Base-by-base conservation (phyloP, 1,284 basidiomycete species). In the Cryptococcus wingfieldii region DNA sequence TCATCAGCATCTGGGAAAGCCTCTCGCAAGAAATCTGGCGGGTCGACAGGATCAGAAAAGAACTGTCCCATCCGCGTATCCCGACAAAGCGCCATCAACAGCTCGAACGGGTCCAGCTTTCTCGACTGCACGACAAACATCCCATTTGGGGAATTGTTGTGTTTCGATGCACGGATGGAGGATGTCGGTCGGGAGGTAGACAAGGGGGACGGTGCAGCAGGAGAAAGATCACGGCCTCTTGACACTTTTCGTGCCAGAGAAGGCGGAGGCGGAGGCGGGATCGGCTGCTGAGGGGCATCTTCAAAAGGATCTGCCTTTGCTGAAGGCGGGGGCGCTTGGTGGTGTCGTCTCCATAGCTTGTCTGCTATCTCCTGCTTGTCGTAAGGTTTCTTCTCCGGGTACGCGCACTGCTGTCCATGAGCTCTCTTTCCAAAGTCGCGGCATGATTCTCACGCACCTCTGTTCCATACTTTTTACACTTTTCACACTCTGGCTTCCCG, bases 11-110 rank as follows among this genome's bases (percentile, higher is more conserved):
- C 55, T 1, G 67, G 64, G 44, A 71, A 74, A 9, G 60, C 58
- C 1, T 57, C 53, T 16, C 55, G 56, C n/a, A 74, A 56, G 31
- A 72, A 74, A 16, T 70, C 66, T 31, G 71, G 71, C 28, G 70
- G 65, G 14, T 63, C 56, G 14, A 63, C 41, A 8, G 67, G 66
- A 27, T 64, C 63, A 39, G 60, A 59, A 50, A 66, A 74, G 58
- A 66, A 74, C 18, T 57, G 54, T 8, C 69, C 68, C 71, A 74
- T 71, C 46, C 64, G 60, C 5, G 71, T 74, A 47, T 62, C 61
- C 47, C 69, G 56, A 52, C 66, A 68, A 25, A 71, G 52, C 3
- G 71, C 70, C 49, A 67, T 60, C 25, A 73, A 57, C 27, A 65
- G 54, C 25, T 73, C 69, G 14, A 71, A 59, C 1, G 63, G 54